Evolutionary conservation across 441 rosid genomes (phyloP), one percentile per base, ranked within the genome.

Genomic region (Pelargonium myrrhifolium): DNA sequence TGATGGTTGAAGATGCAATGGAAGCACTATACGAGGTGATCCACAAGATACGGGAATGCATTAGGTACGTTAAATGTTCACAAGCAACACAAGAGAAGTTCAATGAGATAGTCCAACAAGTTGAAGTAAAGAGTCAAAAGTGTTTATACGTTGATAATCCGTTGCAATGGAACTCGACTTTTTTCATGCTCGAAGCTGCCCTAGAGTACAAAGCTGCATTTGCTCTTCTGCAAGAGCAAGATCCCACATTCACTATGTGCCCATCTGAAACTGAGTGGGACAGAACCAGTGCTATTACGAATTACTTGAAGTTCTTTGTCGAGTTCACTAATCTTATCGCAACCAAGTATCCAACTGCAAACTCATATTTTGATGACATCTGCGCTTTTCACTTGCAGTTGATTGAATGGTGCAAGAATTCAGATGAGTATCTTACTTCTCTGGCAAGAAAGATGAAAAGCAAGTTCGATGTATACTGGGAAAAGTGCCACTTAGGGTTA

Each of bases 261-360:
- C 89, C 78, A 45, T 81, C 89, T 68, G 95, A 83, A 71, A 64
- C 71, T 64, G 89, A 87, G 64, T 89, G 87, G 90, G 84, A 81
- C 67, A 83, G 85, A 62, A 73, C 60, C 40, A 76, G 65, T 47
- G 64, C 75, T 3, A 17, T 81, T 15, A 61, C 81, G 4, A 71
- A 79, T 66, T 80, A 70, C 80, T 76, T 89, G 82, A 84, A 80
- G 72, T 77, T 78, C 68, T 84, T 89, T 67, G 78, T 80, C 20
- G 89, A 84, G 71, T 75, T 85, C 69, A 79, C 75, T 21, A 75
- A 75, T 35, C 78, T 74, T 65, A 79, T 84, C 73, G 71, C 83
- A 10, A 79, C 68, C 76, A 78, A 71, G 72, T 53, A 74, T 74
- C 72, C 80, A n/a, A 75, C 89, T 12, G 85, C 95, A 42, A 87